Evolutionary conservation across 1,284 basidiomycete genomes (phyloP), one percentile per base, ranked within the genome.

Genomic region (Ustilago hordei): DNA sequence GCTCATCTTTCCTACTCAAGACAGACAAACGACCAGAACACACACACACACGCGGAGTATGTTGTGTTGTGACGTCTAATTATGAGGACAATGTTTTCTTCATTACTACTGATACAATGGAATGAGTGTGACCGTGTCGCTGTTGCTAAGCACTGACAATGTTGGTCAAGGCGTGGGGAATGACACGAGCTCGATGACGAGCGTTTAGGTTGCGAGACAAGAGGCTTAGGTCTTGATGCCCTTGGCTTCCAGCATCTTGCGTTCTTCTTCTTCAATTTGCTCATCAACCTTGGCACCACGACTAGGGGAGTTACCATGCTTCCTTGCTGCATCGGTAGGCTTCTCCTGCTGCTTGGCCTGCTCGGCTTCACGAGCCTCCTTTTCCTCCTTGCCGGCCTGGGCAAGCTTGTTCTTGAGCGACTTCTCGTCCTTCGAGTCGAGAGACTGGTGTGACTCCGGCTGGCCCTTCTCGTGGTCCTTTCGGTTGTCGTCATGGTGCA

Each of bases 211-310:
- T 13, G 17, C n/a, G 36, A 7, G 17, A 31, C 15, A 19, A 54
- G 6, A 4, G 31, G 19, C 31, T 64, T 58, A 78, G 38, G 56
- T 35, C 61, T 80, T 65, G 56, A 82, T 82, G 32, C 80, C 81
- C 79, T 83, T 83, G 19, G 68, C 69, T 57, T 77, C 66, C 57
- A 81, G 90, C 88, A 60, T 57, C 23, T 67, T 64, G n/a, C 66
- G 62, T 45, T 82, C 66, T 47, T 75, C 83, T 87, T 88, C 47
- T 88, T 90, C 87, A 55, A 92, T 86, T 81, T 91, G 87, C 15
- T 89, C 89, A 80, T 92, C 91, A 50, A 91, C 89, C 86, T 89
- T 87, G 5, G 90, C 91, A 1, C 91, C 91, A 45, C 88, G 87
- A 0, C 89, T 89, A 0, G 91, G 91, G 77, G 91, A 87, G 82